phyloP scores from a whole-genome alignment of 148 eudicot species.

The Fagopyrum tataricum region DNA sequence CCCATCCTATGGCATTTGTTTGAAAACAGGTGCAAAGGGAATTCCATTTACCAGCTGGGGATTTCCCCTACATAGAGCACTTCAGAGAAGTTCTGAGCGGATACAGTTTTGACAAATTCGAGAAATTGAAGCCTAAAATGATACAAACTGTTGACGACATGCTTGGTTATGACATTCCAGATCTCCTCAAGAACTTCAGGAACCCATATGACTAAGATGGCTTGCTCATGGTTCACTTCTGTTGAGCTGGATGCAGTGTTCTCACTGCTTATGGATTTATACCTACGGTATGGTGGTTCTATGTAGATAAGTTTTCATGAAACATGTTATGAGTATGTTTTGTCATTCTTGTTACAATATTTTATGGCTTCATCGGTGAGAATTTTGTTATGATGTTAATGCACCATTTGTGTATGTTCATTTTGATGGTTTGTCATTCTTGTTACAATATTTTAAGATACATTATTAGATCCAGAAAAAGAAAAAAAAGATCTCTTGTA shows the following conservation, averaged over 20 bases:
- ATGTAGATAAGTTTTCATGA: conserved; percentile 1
- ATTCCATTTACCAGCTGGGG: conserved; percentile 76
- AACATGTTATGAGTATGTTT: neutral
- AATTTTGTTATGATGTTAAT: neutral
- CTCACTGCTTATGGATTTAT: neutral
- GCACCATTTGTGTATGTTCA: neutral
- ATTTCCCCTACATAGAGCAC: conserved; percentile 75
- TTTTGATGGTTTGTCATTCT: neutral
- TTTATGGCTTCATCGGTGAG: neutral
- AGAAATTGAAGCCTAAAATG: conserved; percentile 88
- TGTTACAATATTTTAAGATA: too few relatives aligned
- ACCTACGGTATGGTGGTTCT: neutral
- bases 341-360: neutral
- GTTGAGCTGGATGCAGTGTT: neutral
- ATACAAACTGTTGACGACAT: conserved; percentile 83
- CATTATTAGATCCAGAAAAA: too few relatives aligned
- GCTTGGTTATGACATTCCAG: conserved; percentile 87
- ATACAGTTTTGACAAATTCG: conserved; percentile 74
- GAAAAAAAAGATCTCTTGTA: too few relatives aligned
- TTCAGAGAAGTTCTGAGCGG: conserved; percentile 61
- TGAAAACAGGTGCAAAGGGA: conserved; percentile 64
- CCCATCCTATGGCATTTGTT: neutral
- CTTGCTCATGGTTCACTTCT: neutral
- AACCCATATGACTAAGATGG: conserved; percentile 56
- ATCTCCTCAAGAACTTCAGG: conserved; percentile 71